Evolutionary conservation across 176 grass and related monocot species (phyloP).

Genomic region (Luzula sylvatica): DNA sequence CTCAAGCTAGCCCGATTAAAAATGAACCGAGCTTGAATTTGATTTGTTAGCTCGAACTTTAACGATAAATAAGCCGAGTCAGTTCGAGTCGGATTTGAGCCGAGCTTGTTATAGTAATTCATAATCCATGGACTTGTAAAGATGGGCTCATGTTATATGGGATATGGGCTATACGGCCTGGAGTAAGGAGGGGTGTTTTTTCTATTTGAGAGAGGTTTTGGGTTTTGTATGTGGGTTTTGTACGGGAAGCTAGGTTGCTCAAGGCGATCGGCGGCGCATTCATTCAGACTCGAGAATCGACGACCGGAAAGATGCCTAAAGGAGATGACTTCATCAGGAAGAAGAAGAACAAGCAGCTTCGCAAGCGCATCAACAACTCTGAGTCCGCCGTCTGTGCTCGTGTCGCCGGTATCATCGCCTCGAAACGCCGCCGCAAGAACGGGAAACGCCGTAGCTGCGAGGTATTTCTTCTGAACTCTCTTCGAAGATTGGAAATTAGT

Average conservation of each 20-base stretch:
- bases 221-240: neutral
- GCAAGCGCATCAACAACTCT: constrained; percentile 62
- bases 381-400: constrained; percentile 71
- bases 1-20: too few species aligned
- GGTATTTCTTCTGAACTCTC: constrained; percentile 12
- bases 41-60: too few species aligned
- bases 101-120: too few species aligned
- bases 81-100: too few species aligned
- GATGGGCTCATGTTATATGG: too few species aligned
- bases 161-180: too few species aligned
- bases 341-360: constrained; percentile 51
- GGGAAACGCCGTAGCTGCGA: constrained; percentile 78
- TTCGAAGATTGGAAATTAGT: neutral
- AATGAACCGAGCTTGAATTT: too few species aligned
- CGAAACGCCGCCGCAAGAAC: constrained; percentile 68
- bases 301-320: constrained; percentile 49
- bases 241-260: neutral
- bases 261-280: constrained; percentile 9
- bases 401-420: constrained; percentile 61
- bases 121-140: too few species aligned
- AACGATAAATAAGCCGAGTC: too few species aligned
- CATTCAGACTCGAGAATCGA: neutral
- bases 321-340: constrained; percentile 59
- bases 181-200: constrained; percentile 10
- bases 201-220: neutral